A percentile compares a stretch with the other conserved stretches of the same genome.
Evolutionary conservation across 371 early-diverging fungal genomes (phyloP).

Genomic region (Encephalitozoon romaleae): DNA sequence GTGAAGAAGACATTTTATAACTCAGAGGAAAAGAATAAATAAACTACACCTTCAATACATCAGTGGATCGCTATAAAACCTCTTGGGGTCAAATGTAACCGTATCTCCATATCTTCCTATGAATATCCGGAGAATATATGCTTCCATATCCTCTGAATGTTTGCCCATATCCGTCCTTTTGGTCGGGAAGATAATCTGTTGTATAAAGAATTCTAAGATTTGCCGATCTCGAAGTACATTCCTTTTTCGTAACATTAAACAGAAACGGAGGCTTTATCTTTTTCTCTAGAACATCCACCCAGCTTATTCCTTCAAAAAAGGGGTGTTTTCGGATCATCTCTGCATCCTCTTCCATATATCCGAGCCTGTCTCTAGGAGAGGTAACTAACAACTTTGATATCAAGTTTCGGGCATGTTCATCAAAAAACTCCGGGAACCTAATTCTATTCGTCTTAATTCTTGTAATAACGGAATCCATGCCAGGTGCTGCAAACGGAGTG

Average conservation of each 20-base stretch:
- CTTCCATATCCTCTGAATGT: slow-evolving; percentile 39
- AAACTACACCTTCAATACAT: neutral
- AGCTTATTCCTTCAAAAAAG: slow-evolving; percentile 85
- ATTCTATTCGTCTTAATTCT: slow-evolving; percentile 76
- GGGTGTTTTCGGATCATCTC: slow-evolving; percentile 78
- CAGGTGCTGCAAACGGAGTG: slow-evolving; percentile 43
- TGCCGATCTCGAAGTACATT: neutral
- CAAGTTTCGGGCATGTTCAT: slow-evolving; percentile 75
- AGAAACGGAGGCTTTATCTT: slow-evolving; percentile 77
- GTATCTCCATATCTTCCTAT: neutral
- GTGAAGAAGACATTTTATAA: neutral
- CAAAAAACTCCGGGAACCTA: slow-evolving; percentile 76
- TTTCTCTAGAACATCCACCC: slow-evolving; percentile 67
- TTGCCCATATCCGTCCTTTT: slow-evolving; percentile 54
- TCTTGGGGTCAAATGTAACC: neutral
- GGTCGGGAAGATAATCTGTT: slow-evolving; percentile 24
- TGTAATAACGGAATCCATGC: slow-evolving; percentile 53
- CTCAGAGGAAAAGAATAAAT: neutral
- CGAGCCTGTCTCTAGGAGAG: slow-evolving; percentile 76
- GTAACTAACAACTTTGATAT: slow-evolving; percentile 72
- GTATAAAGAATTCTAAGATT: slow-evolving; percentile 32
- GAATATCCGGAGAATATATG: neutral
- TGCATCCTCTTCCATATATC: slow-evolving; percentile 75
- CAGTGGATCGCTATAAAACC: neutral
- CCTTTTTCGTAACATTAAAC: neutral